phyloP scores from a whole-genome alignment of 2,329 filamentous ascomycete genomes.

The Stachybotrys chartarum region DNA sequence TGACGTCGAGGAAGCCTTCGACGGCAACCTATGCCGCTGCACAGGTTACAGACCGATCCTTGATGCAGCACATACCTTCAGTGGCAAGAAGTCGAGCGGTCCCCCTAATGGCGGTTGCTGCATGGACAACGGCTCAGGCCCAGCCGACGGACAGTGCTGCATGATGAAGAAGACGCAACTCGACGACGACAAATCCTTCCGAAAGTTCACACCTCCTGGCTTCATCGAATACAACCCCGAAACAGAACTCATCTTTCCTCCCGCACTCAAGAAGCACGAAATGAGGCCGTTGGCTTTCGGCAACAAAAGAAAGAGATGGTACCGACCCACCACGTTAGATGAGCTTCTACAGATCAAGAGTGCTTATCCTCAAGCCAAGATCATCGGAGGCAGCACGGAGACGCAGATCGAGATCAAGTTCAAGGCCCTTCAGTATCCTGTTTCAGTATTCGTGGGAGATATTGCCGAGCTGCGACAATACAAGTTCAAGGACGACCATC shows the following conservation, averaged over 20 bases:
- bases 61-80: constrained; percentile 89
- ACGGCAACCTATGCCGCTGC: constrained; percentile 92
- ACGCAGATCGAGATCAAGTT: constrained; percentile 99
- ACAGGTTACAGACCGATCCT: constrained; percentile 93
- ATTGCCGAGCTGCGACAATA: constrained; percentile 85
- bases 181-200: constrained; percentile 48
- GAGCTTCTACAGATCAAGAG: constrained; percentile 91
- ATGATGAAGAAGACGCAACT: constrained; percentile 56
- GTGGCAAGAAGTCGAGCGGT: constrained; percentile 39
- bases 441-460: constrained; percentile 88
- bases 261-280: constrained; percentile 73
- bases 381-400: constrained; percentile 93
- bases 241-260: constrained; percentile 92
- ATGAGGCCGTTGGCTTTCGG: constrained; percentile 80
- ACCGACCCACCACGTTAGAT: constrained; percentile 75
- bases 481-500: constrained; percentile 65
- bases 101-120: constrained; percentile 50
- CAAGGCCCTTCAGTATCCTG: constrained; percentile 84
- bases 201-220: constrained; percentile 73
- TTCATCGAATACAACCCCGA: constrained; percentile 94
- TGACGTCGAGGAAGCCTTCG: constrained; percentile 91
- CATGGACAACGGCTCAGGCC: constrained; percentile 54
- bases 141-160: constrained; percentile 52
- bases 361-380: constrained; percentile 76
- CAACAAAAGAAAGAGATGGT: constrained; percentile 93